Percentiles rank a stretch among this genome's conserved stretches.
Conservation (phyloP, 148 eudicot species). For the Tetragonia tetragonoides region DNA sequence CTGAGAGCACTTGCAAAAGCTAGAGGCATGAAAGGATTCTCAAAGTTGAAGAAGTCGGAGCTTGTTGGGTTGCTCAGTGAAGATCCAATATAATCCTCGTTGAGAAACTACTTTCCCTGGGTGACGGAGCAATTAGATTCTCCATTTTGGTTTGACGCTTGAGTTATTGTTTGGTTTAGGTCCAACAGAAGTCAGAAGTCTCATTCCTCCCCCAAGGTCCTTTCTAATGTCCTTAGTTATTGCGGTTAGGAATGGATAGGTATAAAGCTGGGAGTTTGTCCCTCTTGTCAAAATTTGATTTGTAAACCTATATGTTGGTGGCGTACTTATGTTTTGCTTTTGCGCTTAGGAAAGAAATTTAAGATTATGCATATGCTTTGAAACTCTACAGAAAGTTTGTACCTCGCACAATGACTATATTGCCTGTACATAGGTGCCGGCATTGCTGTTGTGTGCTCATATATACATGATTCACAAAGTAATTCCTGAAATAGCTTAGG, state of each 20-base stretch:
- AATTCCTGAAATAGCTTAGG: too few species aligned
- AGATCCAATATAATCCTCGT: conserved; percentile 19
- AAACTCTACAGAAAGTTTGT: too few species aligned
- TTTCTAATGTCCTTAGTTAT: not conserved
- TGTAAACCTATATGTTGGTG: not conserved
- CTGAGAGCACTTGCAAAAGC: conserved; percentile 81
- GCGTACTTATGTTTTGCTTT: not conserved
- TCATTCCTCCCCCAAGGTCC: not conserved
- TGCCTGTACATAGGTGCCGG: too few species aligned
- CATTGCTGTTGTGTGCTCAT: too few species aligned
- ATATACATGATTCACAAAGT: too few species aligned
- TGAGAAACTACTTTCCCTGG: not conserved
- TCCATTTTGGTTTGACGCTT: not conserved
- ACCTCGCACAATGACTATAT: too few species aligned
- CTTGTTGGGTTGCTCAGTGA: conserved; percentile 70
- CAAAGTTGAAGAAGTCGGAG: conserved; percentile 79
- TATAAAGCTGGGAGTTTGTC: conserved; percentile 13
- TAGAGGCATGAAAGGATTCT: conserved; percentile 74
- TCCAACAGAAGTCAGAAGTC: not conserved
- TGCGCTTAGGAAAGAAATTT: not conserved
- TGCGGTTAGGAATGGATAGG: conserved; percentile 11
- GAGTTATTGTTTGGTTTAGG: not conserved
- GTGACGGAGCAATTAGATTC: not conserved
- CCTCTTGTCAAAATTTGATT: conserved; percentile 4
- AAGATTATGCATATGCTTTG: not conserved